phyloP scores from a whole-genome alignment of 2,329 filamentous ascomycete genomes.

The Aspergillus unguis region DNA sequence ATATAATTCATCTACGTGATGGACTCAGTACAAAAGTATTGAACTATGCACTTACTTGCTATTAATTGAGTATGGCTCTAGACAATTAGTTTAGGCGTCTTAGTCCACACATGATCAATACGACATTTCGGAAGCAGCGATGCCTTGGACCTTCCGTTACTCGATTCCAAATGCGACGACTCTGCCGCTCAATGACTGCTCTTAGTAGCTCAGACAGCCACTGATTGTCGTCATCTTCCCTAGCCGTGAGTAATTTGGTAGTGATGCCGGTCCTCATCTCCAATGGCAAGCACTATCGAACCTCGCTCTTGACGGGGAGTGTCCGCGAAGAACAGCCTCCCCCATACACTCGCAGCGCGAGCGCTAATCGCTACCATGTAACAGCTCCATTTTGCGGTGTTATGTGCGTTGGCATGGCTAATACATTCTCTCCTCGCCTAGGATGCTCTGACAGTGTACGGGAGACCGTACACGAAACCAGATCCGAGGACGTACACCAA shows the following conservation, averaged over 20 bases:
- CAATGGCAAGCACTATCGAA: slow-evolving; percentile 12
- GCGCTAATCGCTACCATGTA: neutral
- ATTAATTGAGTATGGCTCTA: too few relatives aligned
- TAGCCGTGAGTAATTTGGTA: neutral
- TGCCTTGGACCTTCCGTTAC: neutral
- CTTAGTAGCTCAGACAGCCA: too few relatives aligned
- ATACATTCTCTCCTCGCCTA: neutral
- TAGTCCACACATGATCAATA: neutral
- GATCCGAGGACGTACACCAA: neutral
- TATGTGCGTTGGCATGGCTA: neutral
- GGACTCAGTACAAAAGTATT: too few relatives aligned
- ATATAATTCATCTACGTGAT: too few relatives aligned
- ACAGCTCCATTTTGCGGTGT: neutral
- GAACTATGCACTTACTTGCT: too few relatives aligned
- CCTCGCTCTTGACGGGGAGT: slow-evolving; percentile 8
- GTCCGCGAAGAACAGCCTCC: slow-evolving; percentile 3
- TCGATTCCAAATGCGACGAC: too few relatives aligned
- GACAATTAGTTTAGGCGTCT: neutral
- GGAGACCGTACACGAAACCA: too few relatives aligned
- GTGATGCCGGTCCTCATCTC: slow-evolving; percentile 17
- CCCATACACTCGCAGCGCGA: neutral
- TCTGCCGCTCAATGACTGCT: too few relatives aligned
- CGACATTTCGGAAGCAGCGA: neutral
- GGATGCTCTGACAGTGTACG: neutral
- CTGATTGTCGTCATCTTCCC: too few relatives aligned